A percentile compares a stretch with the other conserved stretches of the same genome.
Conservation (phyloP, 768 basidiomycete genomes). For the Pisolithus marmoratus region DNA sequence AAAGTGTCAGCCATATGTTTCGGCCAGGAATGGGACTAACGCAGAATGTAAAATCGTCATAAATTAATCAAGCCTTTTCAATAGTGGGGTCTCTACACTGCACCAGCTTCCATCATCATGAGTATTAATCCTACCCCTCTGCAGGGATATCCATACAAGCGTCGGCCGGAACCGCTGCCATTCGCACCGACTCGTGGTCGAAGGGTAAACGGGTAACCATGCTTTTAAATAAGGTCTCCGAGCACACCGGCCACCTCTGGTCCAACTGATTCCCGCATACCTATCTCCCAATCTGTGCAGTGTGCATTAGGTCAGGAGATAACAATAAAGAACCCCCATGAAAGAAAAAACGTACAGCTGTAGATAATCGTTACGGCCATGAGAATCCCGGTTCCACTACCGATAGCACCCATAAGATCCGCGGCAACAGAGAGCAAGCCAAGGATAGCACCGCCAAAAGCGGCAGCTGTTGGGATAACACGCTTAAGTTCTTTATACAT, state of each 20-base stretch:
- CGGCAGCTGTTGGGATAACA: conserved; percentile 95
- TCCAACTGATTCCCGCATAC: conserved; percentile 71
- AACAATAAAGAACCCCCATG: neutral
- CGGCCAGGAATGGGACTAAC: too few species aligned
- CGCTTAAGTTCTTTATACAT: conserved; percentile 99
- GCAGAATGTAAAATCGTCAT: too few species aligned
- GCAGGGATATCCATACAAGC: too few species aligned
- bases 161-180: too few species aligned
- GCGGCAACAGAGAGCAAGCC: conserved; percentile 87
- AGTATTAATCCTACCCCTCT: too few species aligned
- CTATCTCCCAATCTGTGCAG: conserved; percentile 84
- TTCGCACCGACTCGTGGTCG: too few species aligned
- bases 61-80: too few species aligned
- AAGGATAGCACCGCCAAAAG: conserved; percentile 95
- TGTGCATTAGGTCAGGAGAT: neutral
- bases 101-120: too few species aligned
- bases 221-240: conserved; percentile 63
- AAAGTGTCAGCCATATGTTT: too few species aligned
- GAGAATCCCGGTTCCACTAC: conserved; percentile 91
- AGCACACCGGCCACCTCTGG: conserved; percentile 72
- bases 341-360: conserved; percentile 39
- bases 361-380: conserved; percentile 99
- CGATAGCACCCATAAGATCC: conserved; percentile 93
- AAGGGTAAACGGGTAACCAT: neutral
- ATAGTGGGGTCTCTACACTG: too few species aligned